Conservation (phyloP, 2,329 filamentous ascomycete genomes). For the Fusarium papillatum region DNA sequence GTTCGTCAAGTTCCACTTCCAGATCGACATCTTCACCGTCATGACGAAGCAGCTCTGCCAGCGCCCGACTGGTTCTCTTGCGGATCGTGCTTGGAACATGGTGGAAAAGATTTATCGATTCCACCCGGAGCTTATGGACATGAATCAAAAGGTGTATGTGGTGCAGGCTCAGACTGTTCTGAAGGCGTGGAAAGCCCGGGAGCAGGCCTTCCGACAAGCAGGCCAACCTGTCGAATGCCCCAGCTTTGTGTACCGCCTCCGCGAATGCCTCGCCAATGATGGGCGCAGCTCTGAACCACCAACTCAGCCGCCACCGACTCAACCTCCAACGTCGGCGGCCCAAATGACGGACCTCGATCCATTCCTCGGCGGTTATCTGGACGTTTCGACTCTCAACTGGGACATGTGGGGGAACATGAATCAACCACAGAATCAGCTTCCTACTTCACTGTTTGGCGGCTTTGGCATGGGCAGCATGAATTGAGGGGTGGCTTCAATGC, state of each 20-base stretch:
- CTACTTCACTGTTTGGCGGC: slow-evolving; percentile 49
- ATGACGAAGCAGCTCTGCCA: slow-evolving; percentile 67
- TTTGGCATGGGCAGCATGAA: slow-evolving; percentile 45
- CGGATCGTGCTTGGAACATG: slow-evolving; percentile 66
- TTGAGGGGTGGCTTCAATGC: slow-evolving; percentile 9
- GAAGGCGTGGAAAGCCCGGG: slow-evolving; percentile 66
- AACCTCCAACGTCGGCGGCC: slow-evolving; percentile 44
- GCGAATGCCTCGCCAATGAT: slow-evolving; percentile 56
- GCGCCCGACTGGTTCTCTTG: slow-evolving; percentile 61
- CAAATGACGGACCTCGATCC: slow-evolving; percentile 55
- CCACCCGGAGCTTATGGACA: slow-evolving; percentile 65
- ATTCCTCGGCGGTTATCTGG: slow-evolving; percentile 59
- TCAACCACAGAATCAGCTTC: slow-evolving; percentile 44
- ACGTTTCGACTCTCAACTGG: slow-evolving; percentile 59
- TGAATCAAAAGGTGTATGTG: slow-evolving; percentile 58
- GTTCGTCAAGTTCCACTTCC: slow-evolving; percentile 68
- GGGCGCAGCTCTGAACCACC: slow-evolving; percentile 46
- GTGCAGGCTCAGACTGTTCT: slow-evolving; percentile 62
- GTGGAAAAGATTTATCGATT: slow-evolving; percentile 62
- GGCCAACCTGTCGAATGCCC: slow-evolving; percentile 58
- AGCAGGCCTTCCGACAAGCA: slow-evolving; percentile 53
- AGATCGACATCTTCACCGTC: slow-evolving; percentile 68
- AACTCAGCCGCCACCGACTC: slow-evolving; percentile 42
- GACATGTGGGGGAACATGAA: slow-evolving; percentile 57
- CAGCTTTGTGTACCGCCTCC: slow-evolving; percentile 60